Evolutionary conservation across 768 basidiomycete genomes (phyloP).

Genomic region (Dentipellis fragilis): DNA sequence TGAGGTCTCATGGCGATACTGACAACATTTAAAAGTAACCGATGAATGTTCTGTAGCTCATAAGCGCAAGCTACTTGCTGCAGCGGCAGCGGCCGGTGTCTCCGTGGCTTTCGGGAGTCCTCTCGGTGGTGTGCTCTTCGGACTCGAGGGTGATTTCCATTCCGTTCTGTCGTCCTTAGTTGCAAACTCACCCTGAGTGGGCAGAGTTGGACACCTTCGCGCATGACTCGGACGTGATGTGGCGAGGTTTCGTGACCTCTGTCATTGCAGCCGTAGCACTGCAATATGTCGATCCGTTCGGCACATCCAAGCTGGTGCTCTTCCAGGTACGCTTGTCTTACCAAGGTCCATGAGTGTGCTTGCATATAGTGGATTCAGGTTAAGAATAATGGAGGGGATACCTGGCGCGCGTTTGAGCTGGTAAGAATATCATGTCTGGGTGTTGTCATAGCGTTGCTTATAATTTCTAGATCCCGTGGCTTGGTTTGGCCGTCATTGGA

Average conservation of each 20-base stretch:
- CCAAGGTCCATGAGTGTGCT: background rate
- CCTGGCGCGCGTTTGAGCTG: conserved; percentile 66
- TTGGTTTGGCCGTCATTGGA: conserved; percentile 50
- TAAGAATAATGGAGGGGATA: conserved; percentile 44
- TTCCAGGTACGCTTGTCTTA: conserved; percentile 42
- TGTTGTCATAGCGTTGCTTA: background rate
- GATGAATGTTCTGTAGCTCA: conserved; percentile 36
- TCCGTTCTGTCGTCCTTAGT: background rate
- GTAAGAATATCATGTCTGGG: conserved; percentile 24
- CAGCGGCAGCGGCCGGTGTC: conserved; percentile 79
- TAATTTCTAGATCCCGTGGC: conserved; percentile 54
- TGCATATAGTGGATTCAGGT: conserved; percentile 27
- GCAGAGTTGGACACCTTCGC: conserved; percentile 61
- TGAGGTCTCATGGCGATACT: conserved; percentile 15
- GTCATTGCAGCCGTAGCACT: conserved; percentile 79
- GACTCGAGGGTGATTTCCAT: conserved; percentile 50
- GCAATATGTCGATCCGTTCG: conserved; percentile 80
- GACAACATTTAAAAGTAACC: background rate
- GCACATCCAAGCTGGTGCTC: conserved; percentile 73
- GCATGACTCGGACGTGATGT: conserved; percentile 69
- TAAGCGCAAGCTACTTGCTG: conserved; percentile 71
- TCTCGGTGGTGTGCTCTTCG: conserved; percentile 77
- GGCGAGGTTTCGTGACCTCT: conserved; percentile 85
- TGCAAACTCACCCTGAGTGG: background rate
- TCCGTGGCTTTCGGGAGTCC: conserved; percentile 87